Conservation (phyloP, 352 stramenopile genomes). For the Elongisporangium anandrum region DNA sequence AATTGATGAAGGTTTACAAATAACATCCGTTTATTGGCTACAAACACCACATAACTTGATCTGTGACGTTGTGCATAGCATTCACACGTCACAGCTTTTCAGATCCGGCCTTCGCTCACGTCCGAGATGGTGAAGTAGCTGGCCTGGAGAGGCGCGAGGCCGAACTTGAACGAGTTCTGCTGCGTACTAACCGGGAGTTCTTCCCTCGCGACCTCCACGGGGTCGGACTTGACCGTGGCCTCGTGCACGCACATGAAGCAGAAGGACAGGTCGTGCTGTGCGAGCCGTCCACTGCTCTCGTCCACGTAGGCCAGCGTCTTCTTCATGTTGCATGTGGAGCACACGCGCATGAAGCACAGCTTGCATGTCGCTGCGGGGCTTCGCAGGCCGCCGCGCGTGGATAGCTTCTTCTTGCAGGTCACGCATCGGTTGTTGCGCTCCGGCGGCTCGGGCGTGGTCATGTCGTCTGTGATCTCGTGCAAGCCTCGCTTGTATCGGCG, state of each 20-base stretch:
- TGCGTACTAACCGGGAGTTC: constrained; percentile 11
- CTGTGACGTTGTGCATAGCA: no score
- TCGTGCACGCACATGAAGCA: constrained; percentile 38
- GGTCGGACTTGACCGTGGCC: constrained; percentile 26
- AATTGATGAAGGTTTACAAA: neutral
- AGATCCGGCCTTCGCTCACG: neutral
- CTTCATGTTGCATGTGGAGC: constrained; percentile 48
- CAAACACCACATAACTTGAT: no score
- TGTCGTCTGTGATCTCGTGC: constrained; percentile 1
- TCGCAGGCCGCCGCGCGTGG: constrained; percentile 7
- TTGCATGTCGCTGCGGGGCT: constrained; percentile 18
- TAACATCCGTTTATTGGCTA: no score
- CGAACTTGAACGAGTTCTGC: neutral
- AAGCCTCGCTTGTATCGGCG: constrained; percentile 7
- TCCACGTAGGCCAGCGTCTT: constrained; percentile 30
- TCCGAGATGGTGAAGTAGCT: neutral
- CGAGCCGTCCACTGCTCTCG: constrained; percentile 12
- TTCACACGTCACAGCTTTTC: neutral
- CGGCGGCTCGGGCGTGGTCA: constrained; percentile 1
- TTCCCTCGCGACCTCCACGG: constrained; percentile 28
- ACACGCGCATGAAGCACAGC: constrained; percentile 45
- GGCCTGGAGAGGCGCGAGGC: neutral
- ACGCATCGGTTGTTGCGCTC: constrained; percentile 20
- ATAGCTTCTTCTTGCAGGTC: constrained; percentile 10
- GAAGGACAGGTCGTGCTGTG: constrained; percentile 29